phyloP scores from a whole-genome alignment of 2,329 filamentous ascomycete species.

The Gnomoniopsis smithogilvyi region DNA sequence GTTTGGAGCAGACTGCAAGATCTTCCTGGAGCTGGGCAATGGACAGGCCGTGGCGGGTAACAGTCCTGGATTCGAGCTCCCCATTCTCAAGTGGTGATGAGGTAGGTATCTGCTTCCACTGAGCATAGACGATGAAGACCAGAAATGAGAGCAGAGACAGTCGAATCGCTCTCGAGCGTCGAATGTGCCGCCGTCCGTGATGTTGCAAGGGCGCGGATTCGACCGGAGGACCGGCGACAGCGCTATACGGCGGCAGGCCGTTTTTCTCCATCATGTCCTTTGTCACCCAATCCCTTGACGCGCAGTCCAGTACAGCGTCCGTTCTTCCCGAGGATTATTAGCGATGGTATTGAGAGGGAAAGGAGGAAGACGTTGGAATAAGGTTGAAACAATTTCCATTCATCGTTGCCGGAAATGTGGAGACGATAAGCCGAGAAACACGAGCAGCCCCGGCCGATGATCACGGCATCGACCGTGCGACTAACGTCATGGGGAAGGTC shows the following conservation, averaged over 20 bases:
- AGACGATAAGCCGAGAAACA: neutral
- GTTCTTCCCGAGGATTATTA: neutral
- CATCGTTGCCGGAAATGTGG: neutral
- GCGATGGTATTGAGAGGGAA: neutral
- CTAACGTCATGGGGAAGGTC: neutral
- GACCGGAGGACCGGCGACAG: conserved; percentile 27
- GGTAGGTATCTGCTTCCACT: conserved; percentile 36
- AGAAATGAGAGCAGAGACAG: conserved; percentile 44
- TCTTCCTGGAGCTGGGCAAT: conserved; percentile 50
- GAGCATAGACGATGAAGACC: conserved; percentile 44
- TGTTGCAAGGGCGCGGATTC: conserved; percentile 1
- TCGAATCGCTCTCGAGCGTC: conserved; percentile 42
- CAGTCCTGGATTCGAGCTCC: neutral
- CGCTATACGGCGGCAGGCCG: conserved; percentile 43
- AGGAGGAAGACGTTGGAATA: neutral
- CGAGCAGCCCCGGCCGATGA: neutral
- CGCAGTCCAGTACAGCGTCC: neutral
- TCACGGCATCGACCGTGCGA: neutral
- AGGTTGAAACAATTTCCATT: neutral
- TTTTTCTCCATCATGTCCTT: conserved; percentile 26
- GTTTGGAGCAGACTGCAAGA: conserved; percentile 51
- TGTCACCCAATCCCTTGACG: neutral
- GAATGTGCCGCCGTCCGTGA: conserved; percentile 29
- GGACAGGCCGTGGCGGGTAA: conserved; percentile 40
- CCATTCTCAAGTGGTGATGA: conserved; percentile 1